Base-by-base conservation (phyloP, 148 eudicot species). In the Silene latifolia region DNA sequence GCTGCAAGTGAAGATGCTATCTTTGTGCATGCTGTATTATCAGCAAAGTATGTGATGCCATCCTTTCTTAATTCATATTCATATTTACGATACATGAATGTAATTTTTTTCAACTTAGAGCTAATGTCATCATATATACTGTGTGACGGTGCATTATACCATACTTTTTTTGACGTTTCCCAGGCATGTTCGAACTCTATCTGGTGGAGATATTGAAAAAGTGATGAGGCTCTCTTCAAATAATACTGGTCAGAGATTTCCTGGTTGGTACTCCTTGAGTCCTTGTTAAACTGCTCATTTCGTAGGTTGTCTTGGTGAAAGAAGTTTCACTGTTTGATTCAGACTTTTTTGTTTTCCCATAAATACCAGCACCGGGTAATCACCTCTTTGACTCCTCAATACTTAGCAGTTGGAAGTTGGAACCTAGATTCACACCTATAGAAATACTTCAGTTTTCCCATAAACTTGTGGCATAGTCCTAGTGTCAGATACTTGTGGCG, bases 1-100 rank as follows among this genome's bases (percentile, higher is more conserved):
- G 85, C 97, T 67, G 97, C 98, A 63, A 88, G 87, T 14, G 98
- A 94, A 83, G 98, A 94, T 76, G 86, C 93, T 48, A 79, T 94
- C 53, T 94, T 87, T 77, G 97, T 90, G 82, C 98, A 94, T 62
- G 96, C 82, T 80, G 76, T 88, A 77, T 73, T 91, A 79, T 87
- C 97, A 83, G 87, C 92, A 65, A 94, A 91, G 98, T 94, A 58
- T 56, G 97, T 89, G 20, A 72, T 74, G 24, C 65, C 66, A 71
- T 69, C 71, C 74, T 76, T 56, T 74, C 48, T 73, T 46, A 13
- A 20, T 60, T 21, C 51, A 18, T 69, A 8, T 35, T 67, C 60
- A 27, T 29, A 60, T 76, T 20, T 42, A 60, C 53, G 32, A 53
- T 67, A 5, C 59, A 27, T 11, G 48, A 27, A 14, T 46, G 25